Base-by-base conservation (phyloP, 805 yeast species). In the Wickerhamiella vanderwaltii region DNA sequence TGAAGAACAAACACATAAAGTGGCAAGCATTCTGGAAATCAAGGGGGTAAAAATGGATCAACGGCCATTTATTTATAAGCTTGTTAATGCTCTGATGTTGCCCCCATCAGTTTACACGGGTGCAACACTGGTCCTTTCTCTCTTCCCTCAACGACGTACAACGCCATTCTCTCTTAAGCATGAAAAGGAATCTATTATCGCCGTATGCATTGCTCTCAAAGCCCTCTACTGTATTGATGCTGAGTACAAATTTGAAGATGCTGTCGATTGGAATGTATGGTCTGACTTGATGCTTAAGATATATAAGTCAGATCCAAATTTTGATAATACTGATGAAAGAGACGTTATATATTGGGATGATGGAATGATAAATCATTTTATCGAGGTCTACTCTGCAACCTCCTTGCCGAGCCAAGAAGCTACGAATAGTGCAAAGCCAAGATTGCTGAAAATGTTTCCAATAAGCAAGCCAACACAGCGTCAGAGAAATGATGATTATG, bases 91-190 rank as follows among this genome's bases (percentile, higher is more conserved):
- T 32, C 48, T 70, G 32, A 53, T 70, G 12, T 48, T 77, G 5
- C 73, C 86, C 1, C 64, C 76, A 2, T 71, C 70, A 29, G 50
- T 77, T 2, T 68, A 69, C 19, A 42, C 54, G 0, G 56, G 66
- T 22, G 61, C 65, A 9, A n/a, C n/a, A n/a, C n/a, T n/a, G n/a
- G n/a, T n/a, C n/a, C 9, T 23, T 23, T 7, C 7, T 11, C 11
- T 23, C 9, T 7, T 11, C 11, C 26, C 7, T 23, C 11, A 7
- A 23, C 11, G 11, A 7, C 9, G 7, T 11, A 23, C 26, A 7
- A 23, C 26, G 11, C 1, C 26, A 11, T 23, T 7, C 9, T 23
- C 26, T 11, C 11, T 23, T 7, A 23, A 23, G 7, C 7, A 23
- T 23, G 26, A 23, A 11, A 23, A 11, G 26, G 7, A 23, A 7